phyloP scores from a whole-genome alignment of 768 basidiomycete genomes.

The Omphalotus guepiniiformis region DNA sequence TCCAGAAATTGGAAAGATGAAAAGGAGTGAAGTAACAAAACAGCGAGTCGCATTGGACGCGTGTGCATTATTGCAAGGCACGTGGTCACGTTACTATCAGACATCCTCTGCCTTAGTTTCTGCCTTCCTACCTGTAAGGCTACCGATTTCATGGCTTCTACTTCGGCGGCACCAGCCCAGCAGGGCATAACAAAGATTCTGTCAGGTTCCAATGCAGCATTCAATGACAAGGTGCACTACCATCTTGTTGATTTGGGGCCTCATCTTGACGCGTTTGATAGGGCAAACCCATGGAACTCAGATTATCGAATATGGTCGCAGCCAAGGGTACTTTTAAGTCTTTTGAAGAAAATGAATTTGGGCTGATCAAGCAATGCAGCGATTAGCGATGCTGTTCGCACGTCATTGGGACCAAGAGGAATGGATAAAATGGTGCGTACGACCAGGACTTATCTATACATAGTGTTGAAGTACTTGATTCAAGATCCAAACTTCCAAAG shows the following conservation, averaged over 20 bases:
- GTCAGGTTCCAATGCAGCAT: constrained; percentile 67
- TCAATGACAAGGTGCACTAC: constrained; percentile 74
- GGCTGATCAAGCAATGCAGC: constrained; percentile 43
- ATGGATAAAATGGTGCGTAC: constrained; percentile 97
- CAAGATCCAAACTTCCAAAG: constrained; percentile 93
- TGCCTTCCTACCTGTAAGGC: no score
- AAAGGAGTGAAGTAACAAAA: background rate
- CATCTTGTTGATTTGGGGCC: constrained; percentile 6
- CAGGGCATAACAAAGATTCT: constrained; percentile 39
- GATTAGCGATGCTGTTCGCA: constrained; percentile 95
- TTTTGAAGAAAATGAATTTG: constrained; percentile 8
- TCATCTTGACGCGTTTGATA: constrained; percentile 33
- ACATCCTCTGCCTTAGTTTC: constrained; percentile 10
- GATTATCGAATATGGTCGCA: constrained; percentile 95
- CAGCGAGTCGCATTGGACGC: constrained; percentile 26
- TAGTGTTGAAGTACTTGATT: constrained; percentile 4
- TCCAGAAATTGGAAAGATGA: constrained; percentile 7
- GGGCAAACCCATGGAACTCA: constrained; percentile 98
- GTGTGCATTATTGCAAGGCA: constrained; percentile 17
- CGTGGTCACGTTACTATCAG: constrained; percentile 14
- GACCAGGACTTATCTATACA: constrained; percentile 7
- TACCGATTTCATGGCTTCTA: constrained; percentile 33
- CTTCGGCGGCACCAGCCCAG: constrained; percentile 28
- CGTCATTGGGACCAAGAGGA: constrained; percentile 92
- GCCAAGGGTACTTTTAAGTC: constrained; percentile 71